A percentile compares a stretch with the other conserved stretches of the same genome.
These are phyloP conservation scores for Yamadazyma jaroonii DNA, from an alignment of 1,139 yeast species.

Conservation along the genomic window DNA sequence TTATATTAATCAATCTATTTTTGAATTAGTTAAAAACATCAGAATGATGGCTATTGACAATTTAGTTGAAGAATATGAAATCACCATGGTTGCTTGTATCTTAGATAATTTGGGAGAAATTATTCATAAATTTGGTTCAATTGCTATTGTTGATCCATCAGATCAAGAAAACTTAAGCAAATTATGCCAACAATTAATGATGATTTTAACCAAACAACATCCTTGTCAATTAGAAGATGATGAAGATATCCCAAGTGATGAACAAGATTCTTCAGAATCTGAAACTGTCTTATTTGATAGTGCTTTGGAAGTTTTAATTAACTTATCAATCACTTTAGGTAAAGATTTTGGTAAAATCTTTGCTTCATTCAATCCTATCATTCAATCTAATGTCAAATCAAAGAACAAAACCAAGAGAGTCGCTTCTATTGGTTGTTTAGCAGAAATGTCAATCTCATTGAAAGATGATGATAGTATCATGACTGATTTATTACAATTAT, in stretches of 20 bases:
- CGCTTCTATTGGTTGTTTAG: slow-evolving; percentile 83
- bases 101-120: slow-evolving; percentile 75
- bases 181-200: slow-evolving; percentile 68
- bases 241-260: slow-evolving; percentile 52
- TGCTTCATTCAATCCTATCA: slow-evolving; percentile 65
- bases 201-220: slow-evolving; percentile 75
- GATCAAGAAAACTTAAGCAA: slow-evolving; percentile 61
- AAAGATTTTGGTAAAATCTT: slow-evolving; percentile 73
- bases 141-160: slow-evolving; percentile 60
- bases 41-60: slow-evolving; percentile 63
- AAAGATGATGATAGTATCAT: slow-evolving; percentile 65
- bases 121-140: slow-evolving; percentile 69
- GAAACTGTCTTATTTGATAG: slow-evolving; percentile 84
- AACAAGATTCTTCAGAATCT: slow-evolving; percentile 76
- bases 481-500: slow-evolving; percentile 66
- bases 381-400: slow-evolving; percentile 59
- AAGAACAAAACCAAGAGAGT: slow-evolving; percentile 76
- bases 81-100: slow-evolving; percentile 74
- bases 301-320: slow-evolving; percentile 80
- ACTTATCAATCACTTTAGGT: slow-evolving; percentile 71
- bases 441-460: slow-evolving; percentile 83
- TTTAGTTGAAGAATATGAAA: slow-evolving; percentile 77
- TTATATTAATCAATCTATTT: slow-evolving; percentile 56
- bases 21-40: slow-evolving; percentile 61
- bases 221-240: slow-evolving; percentile 68